Percentiles rank a stretch among this genome's conserved stretches.
phyloP scores from a whole-genome alignment of 176 grass and related monocot species.

The Carex cristatella region DNA sequence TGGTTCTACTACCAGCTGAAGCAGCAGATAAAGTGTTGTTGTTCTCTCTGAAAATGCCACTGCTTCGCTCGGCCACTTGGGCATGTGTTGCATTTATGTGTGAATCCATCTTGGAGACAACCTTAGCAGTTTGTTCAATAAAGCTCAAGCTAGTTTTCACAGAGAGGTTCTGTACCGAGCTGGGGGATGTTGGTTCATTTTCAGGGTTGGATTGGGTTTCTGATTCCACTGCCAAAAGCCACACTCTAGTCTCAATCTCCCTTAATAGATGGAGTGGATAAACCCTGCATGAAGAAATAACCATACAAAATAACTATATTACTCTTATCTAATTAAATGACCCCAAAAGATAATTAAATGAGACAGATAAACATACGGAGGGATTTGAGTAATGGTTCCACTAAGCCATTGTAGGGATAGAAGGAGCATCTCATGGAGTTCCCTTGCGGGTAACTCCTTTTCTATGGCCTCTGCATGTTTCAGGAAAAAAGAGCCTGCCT shows the following conservation, averaged over 20 bases:
- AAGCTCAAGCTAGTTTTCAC: constrained; percentile 50
- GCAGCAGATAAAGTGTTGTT: constrained; percentile 33
- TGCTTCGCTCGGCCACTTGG: constrained; percentile 54
- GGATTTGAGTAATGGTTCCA: constrained; percentile 82
- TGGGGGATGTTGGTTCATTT: constrained; percentile 40
- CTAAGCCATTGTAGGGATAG: constrained; percentile 95
- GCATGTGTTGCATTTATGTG: constrained; percentile 59
- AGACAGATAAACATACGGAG: constrained; percentile 56
- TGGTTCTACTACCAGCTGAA: constrained; percentile 52
- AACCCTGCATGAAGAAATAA: constrained; percentile 46
- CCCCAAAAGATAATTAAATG: neutral
- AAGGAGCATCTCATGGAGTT: constrained; percentile 90
- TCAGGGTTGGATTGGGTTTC: constrained; percentile 67
- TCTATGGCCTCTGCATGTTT: constrained; percentile 93
- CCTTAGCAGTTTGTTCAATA: constrained; percentile 89
- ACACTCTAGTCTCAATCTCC: constrained; percentile 97
- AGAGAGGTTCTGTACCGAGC: constrained; percentile 51
- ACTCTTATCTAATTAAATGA: neutral
- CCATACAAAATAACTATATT: constrained; percentile 6
- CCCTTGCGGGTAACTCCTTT: constrained; percentile 72
- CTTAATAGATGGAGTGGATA: constrained; percentile 90
- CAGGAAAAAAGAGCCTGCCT: constrained; percentile 93
- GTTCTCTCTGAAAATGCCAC: constrained; percentile 38
- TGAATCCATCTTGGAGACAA: constrained; percentile 86
- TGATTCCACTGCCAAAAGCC: constrained; percentile 93